A percentile compares a stretch with the other conserved stretches of the same genome.
Conservation (phyloP, 2,329 filamentous ascomycete genomes). For the Aphanocladium album region DNA sequence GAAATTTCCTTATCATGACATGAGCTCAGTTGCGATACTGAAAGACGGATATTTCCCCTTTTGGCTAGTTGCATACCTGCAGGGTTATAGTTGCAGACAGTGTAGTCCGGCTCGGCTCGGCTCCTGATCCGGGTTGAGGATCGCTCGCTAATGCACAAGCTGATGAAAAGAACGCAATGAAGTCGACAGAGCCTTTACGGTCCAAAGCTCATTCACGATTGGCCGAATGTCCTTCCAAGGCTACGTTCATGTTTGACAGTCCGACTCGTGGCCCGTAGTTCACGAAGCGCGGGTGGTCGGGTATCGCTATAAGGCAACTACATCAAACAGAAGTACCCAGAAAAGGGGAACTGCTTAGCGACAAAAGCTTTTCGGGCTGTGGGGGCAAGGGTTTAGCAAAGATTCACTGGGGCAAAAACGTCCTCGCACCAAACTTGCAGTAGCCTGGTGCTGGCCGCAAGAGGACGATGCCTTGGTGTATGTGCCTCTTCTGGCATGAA, state of each 20-base stretch:
- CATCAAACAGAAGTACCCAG: not conserved
- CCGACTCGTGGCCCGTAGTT: not conserved
- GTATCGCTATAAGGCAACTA: not conserved
- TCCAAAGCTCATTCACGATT: not conserved
- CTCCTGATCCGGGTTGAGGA: no score
- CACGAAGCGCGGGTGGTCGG: not conserved
- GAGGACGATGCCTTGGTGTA: not conserved
- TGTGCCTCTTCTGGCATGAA: not conserved
- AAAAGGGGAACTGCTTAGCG: not conserved
- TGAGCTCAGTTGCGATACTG: no score
- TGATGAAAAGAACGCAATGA: not conserved
- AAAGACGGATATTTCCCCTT: no score
- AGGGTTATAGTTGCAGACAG: no score
- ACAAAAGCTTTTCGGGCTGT: not conserved
- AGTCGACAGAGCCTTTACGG: not conserved
- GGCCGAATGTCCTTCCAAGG: not conserved
- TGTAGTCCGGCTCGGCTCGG: no score
- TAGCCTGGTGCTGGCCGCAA: not conserved
- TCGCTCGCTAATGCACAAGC: not conserved
- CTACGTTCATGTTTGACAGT: not conserved
- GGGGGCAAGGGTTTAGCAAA: slow-evolving; percentile 1
- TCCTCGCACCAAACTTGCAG: not conserved
- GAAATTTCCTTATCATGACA: no score
- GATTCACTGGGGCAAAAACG: slow-evolving; percentile 1
- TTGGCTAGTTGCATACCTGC: no score